Conservation (phyloP, 768 basidiomycete genomes). For the Leccinum disarticulatum region DNA sequence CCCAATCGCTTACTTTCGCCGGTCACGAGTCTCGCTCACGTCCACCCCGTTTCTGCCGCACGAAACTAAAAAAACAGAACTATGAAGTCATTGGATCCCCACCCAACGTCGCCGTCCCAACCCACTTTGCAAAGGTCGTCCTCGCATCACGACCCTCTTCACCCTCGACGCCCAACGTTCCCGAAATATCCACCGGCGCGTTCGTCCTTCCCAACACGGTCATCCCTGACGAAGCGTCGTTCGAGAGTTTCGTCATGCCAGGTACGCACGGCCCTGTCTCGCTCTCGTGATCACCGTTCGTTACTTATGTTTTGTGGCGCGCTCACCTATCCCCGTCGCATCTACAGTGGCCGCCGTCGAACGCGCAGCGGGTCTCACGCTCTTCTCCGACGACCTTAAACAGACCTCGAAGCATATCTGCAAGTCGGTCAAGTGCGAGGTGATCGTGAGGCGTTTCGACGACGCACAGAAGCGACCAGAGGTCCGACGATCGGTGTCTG, state of each 20-base stretch:
- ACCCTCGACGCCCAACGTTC: conserved; percentile 64
- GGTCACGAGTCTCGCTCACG: neutral
- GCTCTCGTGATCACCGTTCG: neutral
- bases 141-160: conserved; percentile 74
- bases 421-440: conserved; percentile 82
- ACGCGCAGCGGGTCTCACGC: conserved; percentile 78
- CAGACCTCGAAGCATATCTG: conserved; percentile 80
- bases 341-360: conserved; percentile 84
- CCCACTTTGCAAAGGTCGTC: conserved; percentile 97
- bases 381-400: conserved; percentile 87
- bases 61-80: conserved; percentile 46
- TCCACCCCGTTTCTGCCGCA: neutral
- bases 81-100: conserved; percentile 95
- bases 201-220: conserved; percentile 95
- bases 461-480: conserved; percentile 74
- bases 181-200: conserved; percentile 85
- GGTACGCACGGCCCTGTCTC: conserved; percentile 41
- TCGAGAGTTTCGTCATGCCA: conserved; percentile 81
- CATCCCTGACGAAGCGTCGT: conserved; percentile 80
- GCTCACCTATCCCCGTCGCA: neutral
- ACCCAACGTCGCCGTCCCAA: conserved; percentile 90
- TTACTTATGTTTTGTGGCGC: neutral
- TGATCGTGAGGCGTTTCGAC: conserved; percentile 87
- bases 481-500: conserved; percentile 51
- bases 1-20: neutral